These are phyloP conservation scores for Mangifera indica DNA, from an alignment of 345 rosid species.

Conservation along the genomic window DNA sequence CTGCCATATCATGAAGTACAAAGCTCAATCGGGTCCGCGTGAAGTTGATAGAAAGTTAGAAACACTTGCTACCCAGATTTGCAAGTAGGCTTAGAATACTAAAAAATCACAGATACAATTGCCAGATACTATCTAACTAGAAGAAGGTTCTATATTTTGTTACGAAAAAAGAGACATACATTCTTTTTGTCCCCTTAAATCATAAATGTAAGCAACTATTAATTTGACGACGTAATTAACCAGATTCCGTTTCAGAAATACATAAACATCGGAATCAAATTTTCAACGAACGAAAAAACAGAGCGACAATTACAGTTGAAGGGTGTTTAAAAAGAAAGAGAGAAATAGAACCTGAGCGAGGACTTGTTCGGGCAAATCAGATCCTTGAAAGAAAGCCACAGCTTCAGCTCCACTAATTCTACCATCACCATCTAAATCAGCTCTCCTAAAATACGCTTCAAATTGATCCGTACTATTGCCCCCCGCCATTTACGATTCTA, in stretches of 20 bases:
- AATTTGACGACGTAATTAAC: too few relatives aligned
- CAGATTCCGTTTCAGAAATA: background rate
- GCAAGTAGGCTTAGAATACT: background rate
- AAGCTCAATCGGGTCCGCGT: background rate
- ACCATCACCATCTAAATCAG: slow-evolving; percentile 97
- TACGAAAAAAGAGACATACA: too few relatives aligned
- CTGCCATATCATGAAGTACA: slow-evolving; percentile 1
- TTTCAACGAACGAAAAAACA: too few relatives aligned
- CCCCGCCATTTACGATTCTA: slow-evolving; percentile 42
- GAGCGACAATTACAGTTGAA: background rate
- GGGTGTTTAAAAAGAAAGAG: background rate
- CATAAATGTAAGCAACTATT: too few relatives aligned
- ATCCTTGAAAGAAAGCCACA: slow-evolving; percentile 84
- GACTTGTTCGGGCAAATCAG: slow-evolving; percentile 78
- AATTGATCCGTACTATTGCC: slow-evolving; percentile 64
- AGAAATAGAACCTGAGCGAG: slow-evolving; percentile 72
- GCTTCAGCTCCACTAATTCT: slow-evolving; percentile 93
- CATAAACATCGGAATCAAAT: background rate
- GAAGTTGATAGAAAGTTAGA: background rate
- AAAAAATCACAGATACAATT: too few relatives aligned
- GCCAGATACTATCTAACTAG: too few relatives aligned
- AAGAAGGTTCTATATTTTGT: too few relatives aligned
- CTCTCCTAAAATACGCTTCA: slow-evolving; percentile 77
- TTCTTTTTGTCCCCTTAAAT: too few relatives aligned
- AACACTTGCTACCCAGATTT: background rate